Evolutionary conservation across 257 asterid genomes (phyloP).

Genomic region (Ilex aquifolium): DNA sequence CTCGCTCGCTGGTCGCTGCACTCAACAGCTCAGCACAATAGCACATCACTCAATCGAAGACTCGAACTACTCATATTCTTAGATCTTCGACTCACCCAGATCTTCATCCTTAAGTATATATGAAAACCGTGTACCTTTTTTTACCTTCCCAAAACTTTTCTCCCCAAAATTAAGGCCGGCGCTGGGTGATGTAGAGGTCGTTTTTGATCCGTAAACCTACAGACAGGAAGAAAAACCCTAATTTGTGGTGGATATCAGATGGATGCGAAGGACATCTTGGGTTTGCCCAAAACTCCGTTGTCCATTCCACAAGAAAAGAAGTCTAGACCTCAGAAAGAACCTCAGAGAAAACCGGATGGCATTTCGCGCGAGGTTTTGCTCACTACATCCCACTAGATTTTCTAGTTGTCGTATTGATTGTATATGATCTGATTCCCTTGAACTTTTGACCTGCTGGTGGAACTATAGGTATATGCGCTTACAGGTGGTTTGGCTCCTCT

Average conservation of each 20-base stretch:
- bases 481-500: constrained; percentile 91
- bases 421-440: not conserved
- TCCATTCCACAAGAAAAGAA: constrained; percentile 60
- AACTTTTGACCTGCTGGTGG: constrained; percentile 15
- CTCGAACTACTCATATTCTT: too few species aligned
- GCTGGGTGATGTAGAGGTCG: too few species aligned
- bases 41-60: too few species aligned
- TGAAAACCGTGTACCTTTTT: too few species aligned
- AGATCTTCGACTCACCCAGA: too few species aligned
- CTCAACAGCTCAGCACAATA: too few species aligned
- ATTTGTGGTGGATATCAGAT: constrained; percentile 18
- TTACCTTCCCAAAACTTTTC: too few species aligned
- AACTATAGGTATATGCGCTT: constrained; percentile 78
- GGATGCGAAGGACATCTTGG: constrained; percentile 97
- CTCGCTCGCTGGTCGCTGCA: too few species aligned
- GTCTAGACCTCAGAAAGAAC: constrained; percentile 80
- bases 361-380: constrained; percentile 72
- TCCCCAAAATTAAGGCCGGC: too few species aligned
- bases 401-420: not conserved
- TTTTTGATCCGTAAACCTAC: too few species aligned
- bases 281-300: constrained; percentile 67
- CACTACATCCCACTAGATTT: not conserved
- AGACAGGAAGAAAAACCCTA: constrained; percentile 10
- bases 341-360: constrained; percentile 98
- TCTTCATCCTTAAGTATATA: too few species aligned